phyloP scores from a whole-genome alignment of 2,329 filamentous ascomycete genomes.

The Talaromyces pinophilus region DNA sequence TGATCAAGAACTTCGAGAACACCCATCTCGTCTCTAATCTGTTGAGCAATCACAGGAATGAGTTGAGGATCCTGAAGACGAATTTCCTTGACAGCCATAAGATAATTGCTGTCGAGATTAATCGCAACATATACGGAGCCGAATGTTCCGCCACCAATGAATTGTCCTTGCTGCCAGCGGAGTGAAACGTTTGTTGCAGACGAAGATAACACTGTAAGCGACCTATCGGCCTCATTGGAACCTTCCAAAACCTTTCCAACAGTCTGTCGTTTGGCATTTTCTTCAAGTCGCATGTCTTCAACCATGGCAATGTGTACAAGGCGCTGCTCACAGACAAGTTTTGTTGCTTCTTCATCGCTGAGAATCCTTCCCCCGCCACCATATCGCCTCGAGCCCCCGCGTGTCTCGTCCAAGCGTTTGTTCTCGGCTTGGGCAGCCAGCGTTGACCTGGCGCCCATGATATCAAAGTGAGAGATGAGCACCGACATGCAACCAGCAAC shows the following conservation, averaged over 20 bases:
- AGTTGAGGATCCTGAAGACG: constrained; percentile 93
- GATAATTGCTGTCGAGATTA: constrained; percentile 90
- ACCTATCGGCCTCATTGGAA: constrained; percentile 92
- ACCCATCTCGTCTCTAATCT: constrained; percentile 96
- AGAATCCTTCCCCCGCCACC: constrained; percentile 68
- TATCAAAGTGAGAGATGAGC: constrained; percentile 97
- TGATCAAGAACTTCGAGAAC: constrained; percentile 94
- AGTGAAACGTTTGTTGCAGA: constrained; percentile 93
- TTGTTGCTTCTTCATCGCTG: constrained; percentile 83
- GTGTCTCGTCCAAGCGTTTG: constrained; percentile 77
- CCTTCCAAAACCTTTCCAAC: constrained; percentile 90
- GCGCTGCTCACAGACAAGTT: constrained; percentile 73
- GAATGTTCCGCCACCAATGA: constrained; percentile 94
- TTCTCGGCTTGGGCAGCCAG: constrained; percentile 92
- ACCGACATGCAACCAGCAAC: constrained; percentile 97
- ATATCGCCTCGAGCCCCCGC: constrained; percentile 72
- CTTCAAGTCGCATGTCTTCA: constrained; percentile 75
- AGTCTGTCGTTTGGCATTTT: constrained; percentile 80
- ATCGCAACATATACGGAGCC: constrained; percentile 97
- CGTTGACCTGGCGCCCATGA: constrained; percentile 94
- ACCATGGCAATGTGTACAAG: constrained; percentile 71
- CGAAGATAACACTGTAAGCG: constrained; percentile 87
- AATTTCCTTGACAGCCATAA: constrained; percentile 99
- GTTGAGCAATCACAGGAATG: constrained; percentile 88
- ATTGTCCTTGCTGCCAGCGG: constrained; percentile 98